phyloP scores from a whole-genome alignment of 331 rosid genomes.

The Arachis monticola region DNA sequence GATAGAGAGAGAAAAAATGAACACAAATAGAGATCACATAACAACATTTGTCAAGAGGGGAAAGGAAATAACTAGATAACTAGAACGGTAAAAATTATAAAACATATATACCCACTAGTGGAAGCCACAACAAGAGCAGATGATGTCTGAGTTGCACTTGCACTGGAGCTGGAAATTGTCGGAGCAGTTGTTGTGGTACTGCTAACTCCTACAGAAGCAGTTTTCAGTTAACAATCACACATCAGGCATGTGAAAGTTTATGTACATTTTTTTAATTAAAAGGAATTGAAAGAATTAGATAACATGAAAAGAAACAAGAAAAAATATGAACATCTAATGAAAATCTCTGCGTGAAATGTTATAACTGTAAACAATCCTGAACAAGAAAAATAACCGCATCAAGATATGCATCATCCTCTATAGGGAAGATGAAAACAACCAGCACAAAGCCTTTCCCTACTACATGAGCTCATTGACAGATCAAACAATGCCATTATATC shows the following conservation, averaged over 20 bases:
- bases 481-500: neutral
- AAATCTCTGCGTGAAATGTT: neutral
- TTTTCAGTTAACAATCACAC: constrained; percentile 26
- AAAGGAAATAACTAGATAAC: neutral
- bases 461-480: neutral
- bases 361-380: neutral
- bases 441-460: neutral
- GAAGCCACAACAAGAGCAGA: constrained; percentile 69
- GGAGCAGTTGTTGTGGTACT: constrained; percentile 55
- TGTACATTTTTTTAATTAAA: neutral
- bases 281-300: neutral
- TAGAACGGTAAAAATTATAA: constrained; percentile 16
- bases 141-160: constrained; percentile 63
- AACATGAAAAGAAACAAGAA: neutral
- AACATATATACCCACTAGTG: constrained; percentile 70
- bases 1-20: constrained; percentile 1
- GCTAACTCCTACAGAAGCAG: constrained; percentile 58
- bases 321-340: neutral
- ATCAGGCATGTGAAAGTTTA: constrained; percentile 11
- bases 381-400: neutral
- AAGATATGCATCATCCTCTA: neutral
- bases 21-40: neutral
- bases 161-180: constrained; percentile 54
- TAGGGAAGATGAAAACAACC: neutral
- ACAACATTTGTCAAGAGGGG: neutral